These are phyloP conservation scores for Pseudotulostoma volvatum DNA, from an alignment of 495 filamentous ascomycete species.

Conservation along the genomic window DNA sequence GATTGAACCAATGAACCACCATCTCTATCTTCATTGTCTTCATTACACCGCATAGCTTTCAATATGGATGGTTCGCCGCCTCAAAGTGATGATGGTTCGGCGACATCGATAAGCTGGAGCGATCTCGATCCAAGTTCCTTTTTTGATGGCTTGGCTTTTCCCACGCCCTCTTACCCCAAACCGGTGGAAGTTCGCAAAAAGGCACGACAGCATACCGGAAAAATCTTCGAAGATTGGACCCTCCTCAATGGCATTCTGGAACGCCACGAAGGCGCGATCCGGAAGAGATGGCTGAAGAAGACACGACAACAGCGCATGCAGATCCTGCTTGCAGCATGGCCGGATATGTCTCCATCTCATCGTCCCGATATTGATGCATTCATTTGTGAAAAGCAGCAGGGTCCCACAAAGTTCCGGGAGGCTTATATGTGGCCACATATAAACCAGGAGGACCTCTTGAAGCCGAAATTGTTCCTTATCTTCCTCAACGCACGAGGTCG, in stretches of 20 bases:
- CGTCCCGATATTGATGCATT: conserved; percentile 35
- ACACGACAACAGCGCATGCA: conserved; percentile 22
- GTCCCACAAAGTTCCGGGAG: conserved; percentile 10
- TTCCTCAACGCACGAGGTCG: conserved; percentile 34
- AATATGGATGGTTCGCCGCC: no score
- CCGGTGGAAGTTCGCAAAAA: conserved; percentile 2
- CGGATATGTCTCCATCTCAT: conserved; percentile 30
- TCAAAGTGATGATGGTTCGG: no score
- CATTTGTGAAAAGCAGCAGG: conserved; percentile 12
- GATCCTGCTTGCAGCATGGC: conserved; percentile 29
- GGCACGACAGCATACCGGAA: conserved; percentile 1
- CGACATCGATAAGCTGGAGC: no score
- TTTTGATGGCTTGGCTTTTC: no score
- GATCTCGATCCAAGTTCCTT: no score
- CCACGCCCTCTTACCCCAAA: not conserved
- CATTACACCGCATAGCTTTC: no score
- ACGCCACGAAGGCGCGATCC: conserved; percentile 29
- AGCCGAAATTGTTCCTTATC: conserved; percentile 25
- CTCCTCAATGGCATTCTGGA: conserved; percentile 17
- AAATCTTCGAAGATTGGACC: conserved; percentile 13
- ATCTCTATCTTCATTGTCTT: no score
- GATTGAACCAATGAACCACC: no score
- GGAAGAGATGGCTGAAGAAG: conserved; percentile 36
- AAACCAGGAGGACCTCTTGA: conserved; percentile 39
- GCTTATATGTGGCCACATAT: conserved; percentile 36